Conservation (phyloP, 208 protist genomes). For the Phytomonas francai region DNA sequence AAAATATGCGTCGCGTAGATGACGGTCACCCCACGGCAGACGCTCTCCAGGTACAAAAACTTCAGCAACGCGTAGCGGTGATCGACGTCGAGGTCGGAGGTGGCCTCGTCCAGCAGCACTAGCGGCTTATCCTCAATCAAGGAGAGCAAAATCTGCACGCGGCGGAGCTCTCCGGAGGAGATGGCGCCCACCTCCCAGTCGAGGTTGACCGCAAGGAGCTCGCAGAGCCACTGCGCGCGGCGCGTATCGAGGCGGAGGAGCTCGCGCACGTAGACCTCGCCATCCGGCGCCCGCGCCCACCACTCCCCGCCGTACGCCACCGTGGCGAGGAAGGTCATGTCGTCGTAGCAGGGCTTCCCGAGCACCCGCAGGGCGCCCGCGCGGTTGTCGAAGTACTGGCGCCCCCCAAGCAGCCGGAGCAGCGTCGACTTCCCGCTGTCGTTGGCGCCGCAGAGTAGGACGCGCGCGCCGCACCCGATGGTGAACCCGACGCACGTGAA, state of each 20-base stretch:
- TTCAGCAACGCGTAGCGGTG: constrained; percentile 71
- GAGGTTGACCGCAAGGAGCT: constrained; percentile 65
- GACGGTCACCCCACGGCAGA: constrained; percentile 67
- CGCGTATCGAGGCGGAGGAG: constrained; percentile 36
- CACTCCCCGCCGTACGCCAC: constrained; percentile 70
- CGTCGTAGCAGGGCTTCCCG: constrained; percentile 57
- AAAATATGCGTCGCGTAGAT: constrained; percentile 93
- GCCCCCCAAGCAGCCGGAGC: constrained; percentile 88
- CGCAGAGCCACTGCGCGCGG: constrained; percentile 35
- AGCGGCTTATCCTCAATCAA: constrained; percentile 54
- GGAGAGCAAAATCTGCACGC: constrained; percentile 78
- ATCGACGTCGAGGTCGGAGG: constrained; percentile 87
- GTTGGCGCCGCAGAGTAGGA: constrained; percentile 92
- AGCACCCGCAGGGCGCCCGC: constrained; percentile 49
- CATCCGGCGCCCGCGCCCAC: constrained; percentile 56
- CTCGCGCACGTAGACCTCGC: constrained; percentile 64
- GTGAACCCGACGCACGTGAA: constrained; percentile 48
- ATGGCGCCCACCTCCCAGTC: constrained; percentile 82
- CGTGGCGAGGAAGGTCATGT: constrained; percentile 55
- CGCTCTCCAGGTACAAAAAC: constrained; percentile 80
- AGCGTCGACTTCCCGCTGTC: constrained; percentile 92
- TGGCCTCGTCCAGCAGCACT: constrained; percentile 87
- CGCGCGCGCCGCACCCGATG: constrained; percentile 48
- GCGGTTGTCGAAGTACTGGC: constrained; percentile 67
- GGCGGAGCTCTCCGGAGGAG: constrained; percentile 77